Base-by-base conservation (phyloP, 2,329 filamentous ascomycete species). In the Sclerotinia glacialis region DNA sequence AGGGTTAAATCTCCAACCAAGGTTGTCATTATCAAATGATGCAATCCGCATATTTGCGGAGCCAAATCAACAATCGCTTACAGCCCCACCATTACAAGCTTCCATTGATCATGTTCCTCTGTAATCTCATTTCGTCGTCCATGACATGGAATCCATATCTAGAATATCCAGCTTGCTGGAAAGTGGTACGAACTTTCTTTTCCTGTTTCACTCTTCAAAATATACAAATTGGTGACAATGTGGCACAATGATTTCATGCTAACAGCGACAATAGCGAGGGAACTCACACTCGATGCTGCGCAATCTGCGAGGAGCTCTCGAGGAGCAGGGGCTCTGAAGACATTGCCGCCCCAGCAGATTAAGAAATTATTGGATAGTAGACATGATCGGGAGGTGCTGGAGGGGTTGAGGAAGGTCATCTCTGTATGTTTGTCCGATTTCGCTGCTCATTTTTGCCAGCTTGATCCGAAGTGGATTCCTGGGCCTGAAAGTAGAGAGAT, bases 231-330 rank as follows among this genome's bases (percentile, higher is more conserved):
- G 12, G 26, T 34, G 44, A 52, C 14, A 12, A 66, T 66, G 64
- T 66, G 64, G 64, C 64, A 66, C 31, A 62, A 37, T 23, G 55
- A 68, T 58, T 50, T 63, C 12, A 56, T 64, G 64, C 71, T 72
- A 61, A 70, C 28, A 26, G 69, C 44, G 63, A 67, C 62, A 64
- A 54, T 80, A 97, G 95, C 95, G 77, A 90, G 95, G 79, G 95
- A 98, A 80, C 89, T 99, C 77, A 99, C 95, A 67, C 88, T 99
- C 80, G 95, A 99, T 85, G 95, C 95, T 72, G 94, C 95, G 74
- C 92, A 93, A 78, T 92, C 93, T 73, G 93, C 93, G 73, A 86
- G 92, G 75, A 85, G 82, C 76, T 83, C 84, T 68, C 83, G 86
- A 60, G 52, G 64, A 21, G 50, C 40, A 68, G 83, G 83, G 72